These are phyloP conservation scores for Daldinia bambusicola DNA, from an alignment of 495 filamentous ascomycete species.

Conservation along the genomic window DNA sequence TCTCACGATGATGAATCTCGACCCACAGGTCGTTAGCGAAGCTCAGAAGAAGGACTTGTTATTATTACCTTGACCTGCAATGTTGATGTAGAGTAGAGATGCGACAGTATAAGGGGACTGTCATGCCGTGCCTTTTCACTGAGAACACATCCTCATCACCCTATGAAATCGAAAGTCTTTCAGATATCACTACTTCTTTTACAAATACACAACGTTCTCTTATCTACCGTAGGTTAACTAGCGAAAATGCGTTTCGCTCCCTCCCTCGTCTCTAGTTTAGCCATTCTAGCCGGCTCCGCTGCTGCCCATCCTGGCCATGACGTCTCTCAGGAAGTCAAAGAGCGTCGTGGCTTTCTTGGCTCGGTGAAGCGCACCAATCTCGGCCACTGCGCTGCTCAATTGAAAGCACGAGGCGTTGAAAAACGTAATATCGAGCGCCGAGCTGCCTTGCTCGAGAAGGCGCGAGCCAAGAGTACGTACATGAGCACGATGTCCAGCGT, in stretches of 20 bases:
- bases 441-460: slow-evolving; percentile 35
- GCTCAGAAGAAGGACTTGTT: neutral
- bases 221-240: neutral
- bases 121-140: neutral
- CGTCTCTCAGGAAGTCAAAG: slow-evolving; percentile 55
- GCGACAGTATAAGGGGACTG: neutral
- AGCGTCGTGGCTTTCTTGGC: slow-evolving; percentile 57
- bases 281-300: slow-evolving; percentile 25
- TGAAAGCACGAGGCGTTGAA: slow-evolving; percentile 62
- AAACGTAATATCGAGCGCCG: slow-evolving; percentile 59
- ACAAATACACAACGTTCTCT: neutral
- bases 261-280: slow-evolving; percentile 20
- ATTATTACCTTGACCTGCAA: neutral
- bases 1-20: slow-evolving; percentile 33
- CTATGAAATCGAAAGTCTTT: neutral
- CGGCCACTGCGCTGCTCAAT: slow-evolving; percentile 59
- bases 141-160: neutral
- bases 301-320: slow-evolving; percentile 63
- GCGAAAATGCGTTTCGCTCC: neutral
- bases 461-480: neutral
- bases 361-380: slow-evolving; percentile 54
- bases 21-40: slow-evolving; percentile 20
- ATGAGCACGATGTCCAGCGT: neutral
- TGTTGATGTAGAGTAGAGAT: neutral
- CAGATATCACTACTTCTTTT: neutral